Evolutionary conservation across 2,329 filamentous ascomycete genomes (phyloP), one percentile per base, ranked within the genome.

Genomic region (Pseudogymnoascus sp.): DNA sequence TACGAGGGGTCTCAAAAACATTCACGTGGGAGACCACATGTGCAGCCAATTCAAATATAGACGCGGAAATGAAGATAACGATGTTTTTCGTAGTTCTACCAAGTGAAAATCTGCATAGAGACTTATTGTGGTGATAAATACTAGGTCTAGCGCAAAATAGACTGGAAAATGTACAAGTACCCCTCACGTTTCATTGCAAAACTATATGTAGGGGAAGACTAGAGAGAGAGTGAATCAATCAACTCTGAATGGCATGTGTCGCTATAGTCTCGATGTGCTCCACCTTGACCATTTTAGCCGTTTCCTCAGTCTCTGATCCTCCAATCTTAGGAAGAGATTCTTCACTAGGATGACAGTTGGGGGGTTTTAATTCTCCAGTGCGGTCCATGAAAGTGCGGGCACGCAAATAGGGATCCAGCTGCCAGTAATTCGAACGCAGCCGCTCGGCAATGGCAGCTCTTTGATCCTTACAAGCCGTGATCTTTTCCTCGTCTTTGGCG

Each of bases 381-480:
- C 87, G 79, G 71, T 90, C 87, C 66, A 89, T 89, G 65, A 85
- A 71, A 15, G 81, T 82, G 67, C 81, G 76, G 21, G 86, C 84
- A 35, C 88, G 77, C 15, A 90, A 71, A 70, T 86, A 88, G 2
- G 85, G 85, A 73, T 91, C 88, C 62, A 90, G 72, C 65, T 81
- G 78, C 88, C 88, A 91, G 74, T 89, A 91, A 64, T 87, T 88
- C 36, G 76, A 73, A 59, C 79, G 74, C 64, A 90, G 68, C 60
- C 79, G 69, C 61, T 79, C 76, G 2, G 81, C 80, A 27, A 88
- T 44, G 1, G 73, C 72, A 33, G 78, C 73, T 64, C 86, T 76
- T 69, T 80, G 78, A 64, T 76, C 74, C 66, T 76, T 74, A 2
- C 73, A 71, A 3, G 21, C 58, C 10, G 39, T 5, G 10, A 42